These are phyloP conservation scores for Lanmaoa rubissima DNA, from an alignment of 768 basidiomycete genomes.

Conservation along the genomic window DNA sequence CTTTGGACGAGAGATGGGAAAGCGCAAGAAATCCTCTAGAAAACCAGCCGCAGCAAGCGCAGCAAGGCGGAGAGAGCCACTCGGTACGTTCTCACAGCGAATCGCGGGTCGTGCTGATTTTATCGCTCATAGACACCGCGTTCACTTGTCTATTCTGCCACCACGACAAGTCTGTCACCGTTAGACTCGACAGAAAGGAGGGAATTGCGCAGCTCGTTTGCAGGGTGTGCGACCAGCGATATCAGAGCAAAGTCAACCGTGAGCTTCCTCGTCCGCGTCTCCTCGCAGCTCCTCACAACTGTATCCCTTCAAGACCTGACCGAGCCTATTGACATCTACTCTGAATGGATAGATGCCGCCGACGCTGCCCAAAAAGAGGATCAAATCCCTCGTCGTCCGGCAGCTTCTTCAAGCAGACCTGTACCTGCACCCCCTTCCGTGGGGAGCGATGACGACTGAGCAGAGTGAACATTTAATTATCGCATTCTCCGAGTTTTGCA, in stretches of 20 bases:
- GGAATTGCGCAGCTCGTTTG: constrained; percentile 78
- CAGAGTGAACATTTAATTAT: background rate
- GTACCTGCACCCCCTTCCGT: constrained; percentile 35
- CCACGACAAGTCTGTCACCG: constrained; percentile 86
- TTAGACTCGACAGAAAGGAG: constrained; percentile 83
- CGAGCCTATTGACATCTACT: constrained; percentile 86
- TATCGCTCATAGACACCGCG: constrained; percentile 55
- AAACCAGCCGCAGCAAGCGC: constrained; percentile 68
- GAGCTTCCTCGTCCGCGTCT: constrained; percentile 27
- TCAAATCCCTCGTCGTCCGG: constrained; percentile 48
- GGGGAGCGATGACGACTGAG: constrained; percentile 47
- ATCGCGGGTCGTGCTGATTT: constrained; percentile 2
- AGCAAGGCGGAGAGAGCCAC: constrained; percentile 63
- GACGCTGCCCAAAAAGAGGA: constrained; percentile 76
- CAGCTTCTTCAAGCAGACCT: constrained; percentile 48
- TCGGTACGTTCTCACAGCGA: constrained; percentile 47
- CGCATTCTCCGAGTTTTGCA: constrained; percentile 1
- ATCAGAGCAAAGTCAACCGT: constrained; percentile 88
- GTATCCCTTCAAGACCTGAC: constrained; percentile 62
- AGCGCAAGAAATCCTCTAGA: constrained; percentile 86
- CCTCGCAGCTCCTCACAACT: constrained; percentile 13
- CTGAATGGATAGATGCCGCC: constrained; percentile 89
- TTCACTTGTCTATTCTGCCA: constrained; percentile 90
- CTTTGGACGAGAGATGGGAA: constrained; percentile 57
- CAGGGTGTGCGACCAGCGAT: constrained; percentile 83